Evolutionary conservation across 2,329 filamentous ascomycete genomes (phyloP), one percentile per base, ranked within the genome.

Genomic region (Coniosporium tulheliwenetii): DNA sequence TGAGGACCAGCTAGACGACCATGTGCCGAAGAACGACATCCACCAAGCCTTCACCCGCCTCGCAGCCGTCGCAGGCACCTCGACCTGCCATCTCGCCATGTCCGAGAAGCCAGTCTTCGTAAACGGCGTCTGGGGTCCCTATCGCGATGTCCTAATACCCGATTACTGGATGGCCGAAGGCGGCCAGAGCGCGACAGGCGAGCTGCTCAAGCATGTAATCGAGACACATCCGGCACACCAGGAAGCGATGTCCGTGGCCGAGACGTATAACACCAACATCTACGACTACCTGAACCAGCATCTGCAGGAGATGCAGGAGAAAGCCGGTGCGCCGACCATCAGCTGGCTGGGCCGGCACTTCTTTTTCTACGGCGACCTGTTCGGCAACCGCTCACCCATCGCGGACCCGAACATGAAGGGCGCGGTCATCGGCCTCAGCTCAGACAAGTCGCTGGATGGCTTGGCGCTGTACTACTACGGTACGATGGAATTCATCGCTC

Each of bases 361-460:
- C 66, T 98, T 98, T 75, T 93, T 98, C 68, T 98, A 98, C 60
- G 91, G 91, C 47, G 91, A 98, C 56, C 71, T 96, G 3, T 96
- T 93, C 73, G 91, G 91, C 45, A 98, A 98, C 66, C 80, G 91
- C 34, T 94, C 86, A 14, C 91, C 91, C 1, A 75, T 98, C 43
- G 89, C 91, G 3, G 87, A 98, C 55, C 71, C 89, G 19, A 82
- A 78, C 63, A 98, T 98, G 91, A 82, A 81, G 49, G 91, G 91
- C 19, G 78, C 84, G 5, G 75, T 94, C 47, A 79, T 95, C 46
- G 91, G 91, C 13, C 68, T 98, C 44, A 84, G 79, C 55, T 84
- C 77, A 50, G 89, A 96, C 64, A 87, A 84, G 61, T 83, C 77
- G 51, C 73, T 91, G 38, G 85, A 94, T 55, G 81, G 85, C 40